These are phyloP conservation scores for Dendryphion nanum DNA, from an alignment of 2,329 filamentous ascomycete species.

Conservation along the genomic window DNA sequence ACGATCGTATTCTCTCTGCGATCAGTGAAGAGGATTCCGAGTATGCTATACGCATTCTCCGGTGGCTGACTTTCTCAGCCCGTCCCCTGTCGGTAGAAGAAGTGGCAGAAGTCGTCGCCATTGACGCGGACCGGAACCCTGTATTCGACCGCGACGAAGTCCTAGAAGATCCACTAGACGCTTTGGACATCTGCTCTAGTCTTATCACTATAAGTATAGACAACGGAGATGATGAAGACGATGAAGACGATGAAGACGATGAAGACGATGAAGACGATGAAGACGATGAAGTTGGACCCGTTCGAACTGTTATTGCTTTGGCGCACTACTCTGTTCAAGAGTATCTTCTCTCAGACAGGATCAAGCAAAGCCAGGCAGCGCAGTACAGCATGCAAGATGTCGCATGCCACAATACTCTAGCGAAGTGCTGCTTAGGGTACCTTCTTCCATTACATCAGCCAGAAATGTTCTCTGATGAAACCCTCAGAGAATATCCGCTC, in stretches of 20 bases:
- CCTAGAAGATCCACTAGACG: constrained; percentile 33
- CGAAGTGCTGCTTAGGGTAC: constrained; percentile 23
- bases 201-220: constrained; percentile 22
- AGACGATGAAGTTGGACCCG: not conserved
- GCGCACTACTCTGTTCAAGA: constrained; percentile 39
- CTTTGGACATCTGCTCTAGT: constrained; percentile 30
- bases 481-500: constrained; percentile 11
- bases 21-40: constrained; percentile 15
- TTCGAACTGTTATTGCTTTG: constrained; percentile 11
- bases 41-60: constrained; percentile 21
- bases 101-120: constrained; percentile 23
- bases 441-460: constrained; percentile 20
- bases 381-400: constrained; percentile 21
- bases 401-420: constrained; percentile 18
- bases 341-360: constrained; percentile 30
- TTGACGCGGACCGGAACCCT: constrained; percentile 21
- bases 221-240: not conserved
- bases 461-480: constrained; percentile 7
- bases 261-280: constrained; percentile 1
- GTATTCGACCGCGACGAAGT: constrained; percentile 35
- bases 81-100: constrained; percentile 20
- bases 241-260: not conserved
- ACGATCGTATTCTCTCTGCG: constrained; percentile 22
- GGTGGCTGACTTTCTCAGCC: constrained; percentile 23
- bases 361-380: constrained; percentile 15